Conservation (phyloP, 352 stramenopile genomes). For the Phytopythium delawarense region DNA sequence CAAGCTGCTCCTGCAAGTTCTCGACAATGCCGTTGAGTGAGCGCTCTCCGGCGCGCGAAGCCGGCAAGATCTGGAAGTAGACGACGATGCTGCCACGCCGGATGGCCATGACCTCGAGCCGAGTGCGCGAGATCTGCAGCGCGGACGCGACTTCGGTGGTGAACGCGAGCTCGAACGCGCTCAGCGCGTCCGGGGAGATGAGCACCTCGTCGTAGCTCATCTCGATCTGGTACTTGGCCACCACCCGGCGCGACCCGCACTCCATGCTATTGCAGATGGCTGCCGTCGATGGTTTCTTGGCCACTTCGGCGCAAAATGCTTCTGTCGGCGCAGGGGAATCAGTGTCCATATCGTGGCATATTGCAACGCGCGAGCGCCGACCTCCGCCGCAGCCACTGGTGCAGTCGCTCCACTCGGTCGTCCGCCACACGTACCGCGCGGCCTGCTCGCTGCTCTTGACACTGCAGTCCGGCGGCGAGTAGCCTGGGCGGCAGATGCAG, state of each 20-base stretch:
- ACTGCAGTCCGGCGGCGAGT: conserved; percentile 60
- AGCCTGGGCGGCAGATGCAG: conserved; percentile 65
- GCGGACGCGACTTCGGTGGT: conserved; percentile 58
- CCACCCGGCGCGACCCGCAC: conserved; percentile 64
- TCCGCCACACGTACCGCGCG: conserved; percentile 42
- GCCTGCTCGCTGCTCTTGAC: conserved; percentile 28
- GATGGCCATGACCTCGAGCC: conserved; percentile 51
- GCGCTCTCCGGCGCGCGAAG: conserved; percentile 47
- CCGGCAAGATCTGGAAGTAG: conserved; percentile 62
- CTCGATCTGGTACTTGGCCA: conserved; percentile 64
- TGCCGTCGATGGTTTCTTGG: conserved; percentile 44
- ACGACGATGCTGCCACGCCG: conserved; percentile 58
- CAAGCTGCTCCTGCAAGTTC: conserved; percentile 44
- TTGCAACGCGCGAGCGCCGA: conserved; percentile 32
- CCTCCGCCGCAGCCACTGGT: conserved; percentile 62
- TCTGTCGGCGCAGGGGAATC: conserved; percentile 24
- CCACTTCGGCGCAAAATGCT: conserved; percentile 15
- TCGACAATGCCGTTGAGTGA: conserved; percentile 71
- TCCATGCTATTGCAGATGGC: conserved; percentile 77
- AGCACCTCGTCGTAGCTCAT: conserved; percentile 76
- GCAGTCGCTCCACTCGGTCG: conserved; percentile 53
- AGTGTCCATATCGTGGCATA: conserved; percentile 30
- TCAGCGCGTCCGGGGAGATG: conserved; percentile 42
- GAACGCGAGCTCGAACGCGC: conserved; percentile 63
- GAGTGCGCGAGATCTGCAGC: conserved; percentile 49